phyloP scores from a whole-genome alignment of 164 flowering plant species.

The Malania oleifera region DNA sequence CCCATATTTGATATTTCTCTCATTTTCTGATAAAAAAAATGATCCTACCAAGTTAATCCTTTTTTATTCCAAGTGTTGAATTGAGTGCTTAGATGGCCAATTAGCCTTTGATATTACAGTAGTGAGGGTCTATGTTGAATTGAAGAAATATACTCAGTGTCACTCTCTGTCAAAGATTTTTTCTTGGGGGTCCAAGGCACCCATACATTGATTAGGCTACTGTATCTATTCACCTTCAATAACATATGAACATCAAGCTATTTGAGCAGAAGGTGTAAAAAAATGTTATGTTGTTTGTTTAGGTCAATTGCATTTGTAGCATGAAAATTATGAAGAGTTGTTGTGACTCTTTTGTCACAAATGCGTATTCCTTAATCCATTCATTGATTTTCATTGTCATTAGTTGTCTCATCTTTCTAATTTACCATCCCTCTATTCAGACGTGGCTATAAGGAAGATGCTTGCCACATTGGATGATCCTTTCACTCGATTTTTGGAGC shows the following conservation, averaged over 20 bases:
- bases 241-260: background rate
- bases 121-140: no score
- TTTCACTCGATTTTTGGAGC: conserved; percentile 92
- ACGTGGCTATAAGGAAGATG: conserved; percentile 91
- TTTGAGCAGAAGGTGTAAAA: no score
- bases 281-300: no score
- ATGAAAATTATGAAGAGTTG: background rate
- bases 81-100: no score
- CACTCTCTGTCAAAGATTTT: no score
- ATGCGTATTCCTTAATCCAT: background rate
- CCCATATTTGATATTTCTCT: no score
- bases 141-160: no score
- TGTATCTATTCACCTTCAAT: background rate
- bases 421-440: conserved; percentile 29
- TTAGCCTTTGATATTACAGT: no score
- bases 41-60: no score
- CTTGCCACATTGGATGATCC: conserved; percentile 89
- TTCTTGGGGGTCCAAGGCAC: background rate
- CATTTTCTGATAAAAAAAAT: no score
- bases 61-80: no score
- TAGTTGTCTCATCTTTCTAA: background rate
- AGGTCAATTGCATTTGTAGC: background rate
- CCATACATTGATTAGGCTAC: background rate
- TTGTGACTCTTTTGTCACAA: background rate
- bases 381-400: background rate